These are phyloP conservation scores for Truncatella angustata DNA, from an alignment of 2,329 filamentous ascomycete species.

Conservation along the genomic window DNA sequence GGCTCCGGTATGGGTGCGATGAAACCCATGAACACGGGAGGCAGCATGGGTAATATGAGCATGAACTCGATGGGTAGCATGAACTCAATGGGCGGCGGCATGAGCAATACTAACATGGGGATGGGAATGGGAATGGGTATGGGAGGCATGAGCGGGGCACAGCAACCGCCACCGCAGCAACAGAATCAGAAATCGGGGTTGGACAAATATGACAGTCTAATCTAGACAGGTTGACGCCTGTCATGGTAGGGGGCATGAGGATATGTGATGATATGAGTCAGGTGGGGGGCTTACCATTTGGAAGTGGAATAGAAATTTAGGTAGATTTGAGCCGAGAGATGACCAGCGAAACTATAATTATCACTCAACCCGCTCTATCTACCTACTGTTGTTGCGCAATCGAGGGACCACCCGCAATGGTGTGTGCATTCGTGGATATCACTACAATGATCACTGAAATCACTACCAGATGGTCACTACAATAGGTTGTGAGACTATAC, in stretches of 20 bases:
- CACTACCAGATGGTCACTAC: not conserved
- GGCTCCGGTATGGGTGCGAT: slow-evolving; percentile 23
- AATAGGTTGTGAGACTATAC: not conserved
- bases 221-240: slow-evolving; percentile 34
- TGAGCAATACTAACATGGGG: slow-evolving; percentile 19
- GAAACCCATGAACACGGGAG: slow-evolving; percentile 18
- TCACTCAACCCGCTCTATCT: too few species aligned
- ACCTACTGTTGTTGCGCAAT: too few species aligned
- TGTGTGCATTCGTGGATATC: too few species aligned
- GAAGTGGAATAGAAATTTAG: too few species aligned
- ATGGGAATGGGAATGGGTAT: slow-evolving; percentile 26
- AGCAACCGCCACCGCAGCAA: slow-evolving; percentile 28
- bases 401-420: too few species aligned
- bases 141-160: slow-evolving; percentile 23
- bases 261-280: not conserved
- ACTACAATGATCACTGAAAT: too few species aligned
- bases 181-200: slow-evolving; percentile 46
- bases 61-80: slow-evolving; percentile 18
- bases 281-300: too few species aligned
- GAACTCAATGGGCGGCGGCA: slow-evolving; percentile 17
- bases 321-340: too few species aligned
- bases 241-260: not conserved
- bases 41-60: slow-evolving; percentile 16
- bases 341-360: too few species aligned
- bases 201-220: slow-evolving; percentile 67